Base-by-base conservation (phyloP, 192 early-diverging fungal species). In the Phycomyces nitens region DNA sequence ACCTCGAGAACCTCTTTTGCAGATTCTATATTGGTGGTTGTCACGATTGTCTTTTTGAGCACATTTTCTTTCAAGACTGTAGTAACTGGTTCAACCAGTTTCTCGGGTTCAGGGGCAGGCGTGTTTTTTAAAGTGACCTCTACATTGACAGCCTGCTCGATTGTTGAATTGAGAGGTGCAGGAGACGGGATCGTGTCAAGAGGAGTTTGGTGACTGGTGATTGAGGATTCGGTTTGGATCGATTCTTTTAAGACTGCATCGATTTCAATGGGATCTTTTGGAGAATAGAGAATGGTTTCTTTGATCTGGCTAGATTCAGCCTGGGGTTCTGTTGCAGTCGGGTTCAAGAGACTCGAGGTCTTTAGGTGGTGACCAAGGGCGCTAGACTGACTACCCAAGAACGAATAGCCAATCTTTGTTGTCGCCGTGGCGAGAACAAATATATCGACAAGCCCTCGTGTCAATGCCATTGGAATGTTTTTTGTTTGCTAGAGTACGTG, bases 271-370 rank as follows among this genome's bases (percentile, higher is more conserved):
- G 2, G 29, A 2, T 34, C 29, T 5, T 2, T 2, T 34, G 29
- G 29, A 34, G 29, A 34, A 34, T 34, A 34, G 7, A 34, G 29
- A 5, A 34, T 34, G 29, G 29, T 34, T 7, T 34, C 29, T 7
- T 34, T 34, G 1, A 29, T 5, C 27, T 44, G 52, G 29, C 29
- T 34, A 11, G 5, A 52, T 41, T 15, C 47, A 50, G 43, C 18
- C 18, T 43, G 15, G 20, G 64, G 64, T 5, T 14, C 12, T 61
- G 44, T 34, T 27, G 44, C 29, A 1, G 52, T 70, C 11, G 71
- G 60, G 51, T 73, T 73, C 12, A 67, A 23, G 20, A 68, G 29
- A 24, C 65, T 68, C 18, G 65, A 73, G 1, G 71, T 73, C 29
- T 62, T 73, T 15, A 73, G 18, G 50, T 73, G 71, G 3, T 62